A percentile compares a stretch with the other conserved stretches of the same genome.
Conservation (phyloP, 139 green algal species). For the Chloropicon primus region DNA sequence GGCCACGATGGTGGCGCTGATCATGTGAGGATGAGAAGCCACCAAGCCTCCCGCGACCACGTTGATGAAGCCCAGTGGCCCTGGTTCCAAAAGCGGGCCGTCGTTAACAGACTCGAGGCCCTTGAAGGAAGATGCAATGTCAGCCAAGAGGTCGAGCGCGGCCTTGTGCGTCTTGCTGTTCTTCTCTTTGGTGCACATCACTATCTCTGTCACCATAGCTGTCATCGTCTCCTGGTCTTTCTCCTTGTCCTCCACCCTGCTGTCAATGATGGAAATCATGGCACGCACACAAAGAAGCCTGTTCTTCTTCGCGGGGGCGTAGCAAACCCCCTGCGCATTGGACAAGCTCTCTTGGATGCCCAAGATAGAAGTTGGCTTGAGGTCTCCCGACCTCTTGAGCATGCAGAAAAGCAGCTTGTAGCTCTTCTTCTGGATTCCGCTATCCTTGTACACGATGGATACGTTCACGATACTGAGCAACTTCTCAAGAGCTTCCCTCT, state of each 20-base stretch:
- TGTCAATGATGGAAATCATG: constrained; percentile 14
- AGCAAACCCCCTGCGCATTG: constrained; percentile 13
- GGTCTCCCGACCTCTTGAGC: constrained; percentile 14
- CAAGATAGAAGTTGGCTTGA: constrained; percentile 19
- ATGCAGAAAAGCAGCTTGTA: constrained; percentile 84
- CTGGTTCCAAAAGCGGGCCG: constrained; percentile 9
- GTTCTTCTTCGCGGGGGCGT: constrained; percentile 58
- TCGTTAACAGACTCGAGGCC: constrained; percentile 31
- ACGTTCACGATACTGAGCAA: background rate
- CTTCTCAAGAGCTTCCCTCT: background rate
- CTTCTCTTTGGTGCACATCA: constrained; percentile 86
- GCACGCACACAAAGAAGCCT: constrained; percentile 51
- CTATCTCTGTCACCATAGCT: constrained; percentile 69
- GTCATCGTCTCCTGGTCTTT: constrained; percentile 26
- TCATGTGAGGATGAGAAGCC: constrained; percentile 59
- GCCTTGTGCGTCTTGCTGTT: constrained; percentile 66
- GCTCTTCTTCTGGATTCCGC: constrained; percentile 75
- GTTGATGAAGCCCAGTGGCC: constrained; percentile 12
- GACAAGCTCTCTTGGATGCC: constrained; percentile 14
- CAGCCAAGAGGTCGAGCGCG: constrained; percentile 78
- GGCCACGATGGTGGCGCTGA: constrained; percentile 65
- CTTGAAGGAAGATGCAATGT: constrained; percentile 17
- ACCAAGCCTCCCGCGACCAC: constrained; percentile 38
- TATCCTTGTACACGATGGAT: constrained; percentile 34
- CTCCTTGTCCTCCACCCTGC: constrained; percentile 3